Percentiles rank a stretch among this genome's conserved stretches.
Evolutionary conservation across 148 eudicot genomes (phyloP).

Genomic region (Amaranthus cruentus): DNA sequence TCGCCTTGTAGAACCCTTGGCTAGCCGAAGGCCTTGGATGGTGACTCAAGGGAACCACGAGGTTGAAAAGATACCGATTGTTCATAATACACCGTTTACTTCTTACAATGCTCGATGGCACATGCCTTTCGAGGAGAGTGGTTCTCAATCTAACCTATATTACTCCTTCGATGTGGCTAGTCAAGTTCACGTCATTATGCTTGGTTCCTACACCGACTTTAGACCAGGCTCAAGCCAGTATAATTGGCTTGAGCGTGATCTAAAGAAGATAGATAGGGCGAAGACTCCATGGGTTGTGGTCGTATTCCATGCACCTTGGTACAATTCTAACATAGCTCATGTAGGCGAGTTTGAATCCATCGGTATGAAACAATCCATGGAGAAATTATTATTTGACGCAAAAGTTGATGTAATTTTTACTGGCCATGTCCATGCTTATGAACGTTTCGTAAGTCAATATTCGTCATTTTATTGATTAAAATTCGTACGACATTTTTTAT

Average conservation of each 20-base stretch:
- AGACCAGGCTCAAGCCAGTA: slow-evolving; percentile 49
- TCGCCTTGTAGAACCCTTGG: slow-evolving; percentile 51
- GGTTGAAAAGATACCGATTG: slow-evolving; percentile 36
- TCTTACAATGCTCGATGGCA: slow-evolving; percentile 72
- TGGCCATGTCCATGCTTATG: slow-evolving; percentile 87
- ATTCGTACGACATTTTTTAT: too few relatives aligned
- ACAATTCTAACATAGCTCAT: slow-evolving; percentile 58
- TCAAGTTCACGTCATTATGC: slow-evolving; percentile 69
- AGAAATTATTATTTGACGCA: slow-evolving; percentile 45
- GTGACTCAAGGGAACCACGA: slow-evolving; percentile 83
- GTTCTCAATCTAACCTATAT: slow-evolving; percentile 54
- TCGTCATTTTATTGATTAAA: too few relatives aligned
- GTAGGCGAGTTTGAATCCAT: slow-evolving; percentile 50
- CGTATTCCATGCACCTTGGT: slow-evolving; percentile 76
- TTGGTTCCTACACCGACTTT: slow-evolving; percentile 69
- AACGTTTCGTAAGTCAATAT: slow-evolving; percentile 66
- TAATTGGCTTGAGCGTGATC: slow-evolving; percentile 49
- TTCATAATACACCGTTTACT: slow-evolving; percentile 40
- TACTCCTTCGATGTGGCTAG: slow-evolving; percentile 64
- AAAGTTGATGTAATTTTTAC: slow-evolving; percentile 57
- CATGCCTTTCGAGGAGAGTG: slow-evolving; percentile 72
- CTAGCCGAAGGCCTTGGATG: slow-evolving; percentile 86
- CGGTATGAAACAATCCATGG: slow-evolving; percentile 58
- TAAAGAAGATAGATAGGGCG: slow-evolving; percentile 42
- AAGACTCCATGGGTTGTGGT: slow-evolving; percentile 72